Evolutionary conservation across 495 filamentous ascomycete genomes (phyloP).

Genomic region (Annulohypoxylon nitens): DNA sequence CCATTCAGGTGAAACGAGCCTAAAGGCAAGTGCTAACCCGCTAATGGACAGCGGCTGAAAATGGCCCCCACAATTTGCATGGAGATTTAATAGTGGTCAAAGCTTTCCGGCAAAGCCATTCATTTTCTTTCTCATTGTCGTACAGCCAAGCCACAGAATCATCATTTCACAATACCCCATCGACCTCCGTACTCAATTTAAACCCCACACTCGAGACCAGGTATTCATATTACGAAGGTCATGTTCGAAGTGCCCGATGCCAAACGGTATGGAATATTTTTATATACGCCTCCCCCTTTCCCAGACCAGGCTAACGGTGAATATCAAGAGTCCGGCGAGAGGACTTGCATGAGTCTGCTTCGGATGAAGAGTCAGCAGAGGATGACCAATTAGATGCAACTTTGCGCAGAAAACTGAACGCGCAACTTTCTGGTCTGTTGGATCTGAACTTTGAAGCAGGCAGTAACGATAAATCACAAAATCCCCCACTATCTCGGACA

Average conservation of each 20-base stretch:
- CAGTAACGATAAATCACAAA: constrained; percentile 10
- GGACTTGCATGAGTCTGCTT: constrained; percentile 60
- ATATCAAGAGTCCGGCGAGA: constrained; percentile 63
- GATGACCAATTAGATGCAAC: constrained; percentile 48
- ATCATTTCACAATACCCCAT: not conserved
- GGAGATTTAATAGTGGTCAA: constrained; percentile 23
- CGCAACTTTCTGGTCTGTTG: constrained; percentile 58
- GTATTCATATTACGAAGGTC: constrained; percentile 8
- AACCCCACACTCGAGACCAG: not conserved
- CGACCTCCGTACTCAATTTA: not conserved
- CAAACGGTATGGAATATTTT: constrained; percentile 60
- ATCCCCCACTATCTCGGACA: constrained; percentile 10
- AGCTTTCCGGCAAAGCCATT: constrained; percentile 12
- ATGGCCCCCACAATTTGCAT: constrained; percentile 5
- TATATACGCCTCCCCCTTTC: not conserved
- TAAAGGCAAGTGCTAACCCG: constrained; percentile 29
- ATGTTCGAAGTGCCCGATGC: constrained; percentile 68
- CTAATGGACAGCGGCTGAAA: constrained; percentile 24
- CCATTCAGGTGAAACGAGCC: constrained; percentile 19
- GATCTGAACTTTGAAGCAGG: constrained; percentile 44
- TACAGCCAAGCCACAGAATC: not conserved
- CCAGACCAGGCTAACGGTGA: constrained; percentile 30
- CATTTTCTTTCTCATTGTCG: constrained; percentile 15
- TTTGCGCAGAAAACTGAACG: constrained; percentile 56
- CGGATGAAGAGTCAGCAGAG: constrained; percentile 41